Evolutionary conservation across 108 stramenopile genomes (phyloP).

Genomic region (Skeletonema grethae): DNA sequence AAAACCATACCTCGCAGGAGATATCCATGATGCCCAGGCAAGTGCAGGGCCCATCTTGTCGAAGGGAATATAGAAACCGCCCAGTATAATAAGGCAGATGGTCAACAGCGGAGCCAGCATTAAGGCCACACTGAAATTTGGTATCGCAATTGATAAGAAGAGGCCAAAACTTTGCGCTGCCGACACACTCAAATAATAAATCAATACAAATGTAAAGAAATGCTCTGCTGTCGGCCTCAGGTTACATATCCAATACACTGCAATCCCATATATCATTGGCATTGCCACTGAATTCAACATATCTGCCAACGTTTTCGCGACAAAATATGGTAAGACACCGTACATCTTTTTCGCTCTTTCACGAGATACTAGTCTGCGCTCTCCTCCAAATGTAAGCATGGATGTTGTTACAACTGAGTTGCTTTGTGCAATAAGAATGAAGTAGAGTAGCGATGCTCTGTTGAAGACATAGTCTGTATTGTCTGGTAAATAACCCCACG

Average conservation of each 20-base stretch:
- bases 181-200: conserved; percentile 64
- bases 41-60: conserved; percentile 57
- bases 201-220: conserved; percentile 65
- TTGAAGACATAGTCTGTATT: conserved; percentile 60
- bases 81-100: conserved; percentile 69
- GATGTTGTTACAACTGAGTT: conserved; percentile 56
- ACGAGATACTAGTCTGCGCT: conserved; percentile 64
- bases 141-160: conserved; percentile 63
- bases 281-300: conserved; percentile 69
- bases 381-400: conserved; percentile 62
- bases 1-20: conserved; percentile 80
- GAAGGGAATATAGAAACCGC: conserved; percentile 82
- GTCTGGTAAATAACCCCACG: conserved; percentile 73
- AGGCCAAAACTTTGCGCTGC: conserved; percentile 77
- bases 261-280: conserved; percentile 58
- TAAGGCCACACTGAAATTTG: conserved; percentile 57
- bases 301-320: conserved; percentile 75
- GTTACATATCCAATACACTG: conserved; percentile 67
- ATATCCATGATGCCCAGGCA: conserved; percentile 62
- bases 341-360: conserved; percentile 87
- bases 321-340: conserved; percentile 74
- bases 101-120: conserved; percentile 71
- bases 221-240: conserved; percentile 44
- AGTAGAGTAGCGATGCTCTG: conserved; percentile 74
- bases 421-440: conserved; percentile 68